Base-by-base conservation (phyloP, 2,329 filamentous ascomycete species). In the Aspergillus unguis region DNA sequence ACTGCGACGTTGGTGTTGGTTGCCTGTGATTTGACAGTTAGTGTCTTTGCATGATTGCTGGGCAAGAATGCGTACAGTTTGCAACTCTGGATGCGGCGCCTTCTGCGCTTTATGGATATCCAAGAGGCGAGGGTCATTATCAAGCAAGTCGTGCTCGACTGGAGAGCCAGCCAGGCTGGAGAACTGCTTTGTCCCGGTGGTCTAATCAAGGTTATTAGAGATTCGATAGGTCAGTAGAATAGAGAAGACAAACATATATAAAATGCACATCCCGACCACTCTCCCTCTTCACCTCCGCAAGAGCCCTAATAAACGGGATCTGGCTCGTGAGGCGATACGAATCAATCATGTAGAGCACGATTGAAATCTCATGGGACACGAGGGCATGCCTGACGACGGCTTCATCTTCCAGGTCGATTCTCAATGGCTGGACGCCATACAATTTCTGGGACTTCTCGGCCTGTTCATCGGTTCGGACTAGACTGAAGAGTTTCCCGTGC, bases 101-200 rank as follows among this genome's bases (percentile, higher is more conserved):
- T 52, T 40, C 7, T 7, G 9, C 17, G 17, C 26, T 26, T 26
- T n/a, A n/a, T 40, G 37, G 17, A 40, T 40, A 6, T 40, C 37
- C 25, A 25, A 40, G 17, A 40, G 37, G 3, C 4, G 10, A 10
- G 35, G 17, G 9, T 40, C 37, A 6, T n/a, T 40, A 40, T 40
- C 37, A n/a, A 6, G n/a, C 37, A 40, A 78, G 71, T 0, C 68
- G 75, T 0, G 9, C 23, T 5, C 38, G 9, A 9, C 8, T 23
- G 76, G 75, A 4, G 10, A 26, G 76, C 75, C 3, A 72, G 66
- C 0, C 74, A 77, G 0, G 73, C 72, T 60, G 78, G 75, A 28
- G 65, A 71, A 10, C 77, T 79, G 59, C 64, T 82, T 83, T 26
- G 79, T 79, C 0, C 80, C 80, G 2, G 65, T 73, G 0, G 79